Evolutionary conservation across 2,329 filamentous ascomycete genomes (phyloP).

Genomic region (Aspergillus fumigatiaffinis): DNA sequence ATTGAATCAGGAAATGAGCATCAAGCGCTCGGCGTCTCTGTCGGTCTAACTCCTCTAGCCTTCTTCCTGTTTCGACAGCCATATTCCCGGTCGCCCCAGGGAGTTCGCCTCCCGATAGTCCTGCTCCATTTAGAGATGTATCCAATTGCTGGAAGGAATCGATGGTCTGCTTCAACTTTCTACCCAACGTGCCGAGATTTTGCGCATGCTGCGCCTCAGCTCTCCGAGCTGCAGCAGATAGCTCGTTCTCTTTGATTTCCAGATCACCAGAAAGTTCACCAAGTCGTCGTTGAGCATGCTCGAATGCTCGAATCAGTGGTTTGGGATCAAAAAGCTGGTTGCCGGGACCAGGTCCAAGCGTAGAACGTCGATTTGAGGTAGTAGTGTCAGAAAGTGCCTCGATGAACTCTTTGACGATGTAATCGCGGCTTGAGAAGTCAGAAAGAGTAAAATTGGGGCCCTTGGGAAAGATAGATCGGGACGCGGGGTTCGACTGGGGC

Average conservation of each 20-base stretch:
- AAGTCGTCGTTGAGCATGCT: constrained; percentile 58
- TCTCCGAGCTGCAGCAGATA: constrained; percentile 81
- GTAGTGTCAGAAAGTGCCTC: constrained; percentile 86
- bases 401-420: constrained; percentile 97
- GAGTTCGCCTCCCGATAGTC: constrained; percentile 28
- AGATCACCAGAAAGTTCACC: constrained; percentile 67
- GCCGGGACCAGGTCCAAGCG: constrained; percentile 41
- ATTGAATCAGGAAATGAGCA: constrained; percentile 91
- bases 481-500: constrained; percentile 43
- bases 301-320: constrained; percentile 91
- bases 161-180: constrained; percentile 88
- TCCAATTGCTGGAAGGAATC: constrained; percentile 89
- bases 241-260: constrained; percentile 83
- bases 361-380: constrained; percentile 72
- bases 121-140: constrained; percentile 67
- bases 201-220: constrained; percentile 90
- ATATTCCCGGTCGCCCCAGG: constrained; percentile 67
- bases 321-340: constrained; percentile 80
- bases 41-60: constrained; percentile 87
- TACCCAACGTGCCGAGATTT: constrained; percentile 80
- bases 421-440: constrained; percentile 84
- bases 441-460: constrained; percentile 83
- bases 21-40: constrained; percentile 87
- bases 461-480: constrained; percentile 68
- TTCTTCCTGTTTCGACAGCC: constrained; percentile 91